Conservation (phyloP, 805 yeast genomes). For the Kluyveromyces wickerhamii region DNA sequence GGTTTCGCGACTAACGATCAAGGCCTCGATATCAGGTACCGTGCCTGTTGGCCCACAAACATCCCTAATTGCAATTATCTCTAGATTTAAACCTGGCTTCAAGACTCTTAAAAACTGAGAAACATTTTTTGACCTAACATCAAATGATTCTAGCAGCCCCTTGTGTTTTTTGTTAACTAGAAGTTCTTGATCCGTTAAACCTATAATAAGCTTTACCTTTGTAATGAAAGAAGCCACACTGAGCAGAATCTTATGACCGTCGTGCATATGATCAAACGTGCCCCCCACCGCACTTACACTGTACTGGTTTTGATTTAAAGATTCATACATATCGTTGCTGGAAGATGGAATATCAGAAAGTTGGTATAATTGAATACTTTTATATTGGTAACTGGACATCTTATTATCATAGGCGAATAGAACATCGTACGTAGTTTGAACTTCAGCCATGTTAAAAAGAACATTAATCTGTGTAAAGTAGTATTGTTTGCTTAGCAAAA, state of each 20-base stretch:
- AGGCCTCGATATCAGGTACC: slow-evolving; percentile 62
- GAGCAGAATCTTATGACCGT: slow-evolving; percentile 84
- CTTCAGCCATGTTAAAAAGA: slow-evolving; percentile 8
- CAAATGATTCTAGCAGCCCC: slow-evolving; percentile 54
- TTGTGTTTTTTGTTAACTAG: slow-evolving; percentile 67
- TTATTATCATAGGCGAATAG: not conserved
- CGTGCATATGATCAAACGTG: slow-evolving; percentile 93
- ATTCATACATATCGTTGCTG: not conserved
- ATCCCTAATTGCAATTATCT: slow-evolving; percentile 63
- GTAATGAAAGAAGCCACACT: slow-evolving; percentile 65
- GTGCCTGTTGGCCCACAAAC: slow-evolving; percentile 91
- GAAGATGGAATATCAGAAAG: too few relatives aligned
- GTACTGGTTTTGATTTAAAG: slow-evolving; percentile 22
- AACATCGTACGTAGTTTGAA: not conserved
- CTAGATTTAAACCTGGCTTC: slow-evolving; percentile 40
- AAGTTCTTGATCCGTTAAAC: slow-evolving; percentile 72
- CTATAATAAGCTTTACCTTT: slow-evolving; percentile 52
- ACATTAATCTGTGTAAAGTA: slow-evolving; percentile 22
- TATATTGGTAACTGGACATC: not conserved
- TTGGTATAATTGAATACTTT: slow-evolving; percentile 2
- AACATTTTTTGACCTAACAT: slow-evolving; percentile 41
- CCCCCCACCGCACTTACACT: slow-evolving; percentile 74
- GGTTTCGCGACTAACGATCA: slow-evolving; percentile 79
- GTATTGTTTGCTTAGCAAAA: slow-evolving; percentile 12
- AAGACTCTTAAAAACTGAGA: slow-evolving; percentile 40